Evolutionary conservation across 495 filamentous ascomycete species (phyloP).

Genomic region (Trichocladium antarcticum): DNA sequence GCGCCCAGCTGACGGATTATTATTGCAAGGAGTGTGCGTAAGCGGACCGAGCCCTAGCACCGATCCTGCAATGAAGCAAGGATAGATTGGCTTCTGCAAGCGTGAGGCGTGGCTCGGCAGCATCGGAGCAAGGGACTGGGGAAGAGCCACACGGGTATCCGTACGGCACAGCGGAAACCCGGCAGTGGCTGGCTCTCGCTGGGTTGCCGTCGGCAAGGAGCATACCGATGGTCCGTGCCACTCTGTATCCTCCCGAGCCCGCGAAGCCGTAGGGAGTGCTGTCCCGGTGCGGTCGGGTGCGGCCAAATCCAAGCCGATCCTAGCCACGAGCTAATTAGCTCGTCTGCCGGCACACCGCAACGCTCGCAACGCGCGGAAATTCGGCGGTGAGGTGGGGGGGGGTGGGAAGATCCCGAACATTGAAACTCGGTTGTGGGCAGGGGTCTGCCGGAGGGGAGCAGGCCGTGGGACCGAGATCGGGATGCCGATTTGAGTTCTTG

Average conservation of each 20-base stretch:
- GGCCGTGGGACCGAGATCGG: conserved; percentile 21
- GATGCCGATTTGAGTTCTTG: conserved; percentile 20
- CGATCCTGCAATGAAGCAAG: neutral
- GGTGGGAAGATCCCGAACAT: neutral
- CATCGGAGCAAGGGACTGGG: neutral
- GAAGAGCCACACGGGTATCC: neutral
- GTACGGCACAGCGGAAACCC: neutral
- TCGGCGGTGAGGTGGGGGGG: neutral
- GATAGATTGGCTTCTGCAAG: neutral
- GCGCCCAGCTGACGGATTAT: neutral
- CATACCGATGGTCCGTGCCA: neutral
- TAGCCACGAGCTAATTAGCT: neutral
- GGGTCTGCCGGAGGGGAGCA: conserved; percentile 25
- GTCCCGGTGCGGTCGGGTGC: neutral
- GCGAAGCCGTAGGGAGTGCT: too few relatives aligned
- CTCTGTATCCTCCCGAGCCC: neutral
- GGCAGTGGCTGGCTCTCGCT: neutral
- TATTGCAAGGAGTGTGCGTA: neutral
- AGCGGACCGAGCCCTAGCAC: neutral
- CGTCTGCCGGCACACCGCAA: neutral
- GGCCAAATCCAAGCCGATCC: neutral
- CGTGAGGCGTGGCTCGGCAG: neutral
- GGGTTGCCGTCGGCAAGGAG: neutral
- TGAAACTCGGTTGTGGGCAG: neutral
- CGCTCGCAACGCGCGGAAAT: neutral